These are phyloP conservation scores for Hygrophila difformis DNA, from an alignment of 257 asterid species.

Conservation along the genomic window DNA sequence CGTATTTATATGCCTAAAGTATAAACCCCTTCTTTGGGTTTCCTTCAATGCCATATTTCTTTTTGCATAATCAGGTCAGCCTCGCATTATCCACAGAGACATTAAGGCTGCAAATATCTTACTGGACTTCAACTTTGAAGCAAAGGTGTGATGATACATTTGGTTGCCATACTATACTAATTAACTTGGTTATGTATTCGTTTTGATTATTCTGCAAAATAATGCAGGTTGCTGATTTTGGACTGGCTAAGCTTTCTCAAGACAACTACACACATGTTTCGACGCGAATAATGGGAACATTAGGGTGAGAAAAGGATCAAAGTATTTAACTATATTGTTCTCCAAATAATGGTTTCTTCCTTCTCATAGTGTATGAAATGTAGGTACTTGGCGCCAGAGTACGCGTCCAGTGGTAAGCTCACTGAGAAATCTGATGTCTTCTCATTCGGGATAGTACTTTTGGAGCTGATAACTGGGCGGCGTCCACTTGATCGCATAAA, in stretches of 20 bases:
- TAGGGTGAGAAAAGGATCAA: slow-evolving; percentile 55
- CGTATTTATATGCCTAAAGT: background rate
- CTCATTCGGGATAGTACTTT: slow-evolving; percentile 73
- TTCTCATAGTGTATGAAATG: background rate
- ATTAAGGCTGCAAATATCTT: slow-evolving; percentile 81
- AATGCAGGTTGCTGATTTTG: slow-evolving; percentile 85
- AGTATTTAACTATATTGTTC: background rate
- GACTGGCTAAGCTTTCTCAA: slow-evolving; percentile 74
- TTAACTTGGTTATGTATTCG: too few species aligned
- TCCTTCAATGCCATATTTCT: background rate
- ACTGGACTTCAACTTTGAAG: slow-evolving; percentile 53
- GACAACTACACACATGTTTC: slow-evolving; percentile 84
- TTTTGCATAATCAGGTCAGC: slow-evolving; percentile 49
- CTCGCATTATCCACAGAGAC: slow-evolving; percentile 87
- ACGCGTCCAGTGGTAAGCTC: slow-evolving; percentile 86
- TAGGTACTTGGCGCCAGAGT: slow-evolving; percentile 89
- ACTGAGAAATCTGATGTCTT: slow-evolving; percentile 86
- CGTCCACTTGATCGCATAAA: slow-evolving; percentile 45
- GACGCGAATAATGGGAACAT: slow-evolving; percentile 94
- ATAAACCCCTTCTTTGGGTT: background rate
- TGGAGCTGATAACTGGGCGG: slow-evolving; percentile 77
- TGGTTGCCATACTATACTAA: too few species aligned
- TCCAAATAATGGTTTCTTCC: background rate
- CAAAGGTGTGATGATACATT: slow-evolving; percentile 57
- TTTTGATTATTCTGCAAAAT: too few species aligned